Conservation (phyloP, 371 early-diverging fungal genomes). For the Mucor velutinosus region DNA sequence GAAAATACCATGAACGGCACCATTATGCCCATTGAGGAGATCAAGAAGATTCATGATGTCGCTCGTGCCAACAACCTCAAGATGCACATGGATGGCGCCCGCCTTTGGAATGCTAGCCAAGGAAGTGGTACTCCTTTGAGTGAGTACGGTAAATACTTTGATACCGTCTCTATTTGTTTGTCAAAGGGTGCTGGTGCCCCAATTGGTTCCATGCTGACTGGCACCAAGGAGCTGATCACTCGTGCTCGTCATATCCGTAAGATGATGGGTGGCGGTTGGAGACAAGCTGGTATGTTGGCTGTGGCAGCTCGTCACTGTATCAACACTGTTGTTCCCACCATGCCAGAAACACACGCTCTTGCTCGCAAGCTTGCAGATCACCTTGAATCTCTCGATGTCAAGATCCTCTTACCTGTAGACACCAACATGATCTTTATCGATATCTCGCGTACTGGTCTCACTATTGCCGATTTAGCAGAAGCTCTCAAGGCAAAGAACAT, state of each 20-base stretch:
- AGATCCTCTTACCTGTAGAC: conserved; percentile 64
- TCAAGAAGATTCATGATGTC: conserved; percentile 62
- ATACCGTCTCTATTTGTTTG: conserved; percentile 85
- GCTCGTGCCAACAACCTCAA: conserved; percentile 55
- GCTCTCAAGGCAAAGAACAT: conserved; percentile 54
- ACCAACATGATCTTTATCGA: conserved; percentile 91
- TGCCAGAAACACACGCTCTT: conserved; percentile 69
- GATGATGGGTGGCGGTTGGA: conserved; percentile 93
- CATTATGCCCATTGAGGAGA: conserved; percentile 78
- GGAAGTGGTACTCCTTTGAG: conserved; percentile 67
- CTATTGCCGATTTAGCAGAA: conserved; percentile 50
- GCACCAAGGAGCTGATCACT: conserved; percentile 58
- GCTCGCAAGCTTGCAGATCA: conserved; percentile 63
- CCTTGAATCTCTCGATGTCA: conserved; percentile 62
- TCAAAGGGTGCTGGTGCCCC: conserved; percentile 92
- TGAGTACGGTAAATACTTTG: conserved; percentile 74
- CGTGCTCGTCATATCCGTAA: conserved; percentile 86
- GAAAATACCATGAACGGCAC: conserved; percentile 90
- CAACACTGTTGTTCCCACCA: conserved; percentile 60
- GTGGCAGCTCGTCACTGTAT: conserved; percentile 75
- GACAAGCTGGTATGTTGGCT: conserved; percentile 84
- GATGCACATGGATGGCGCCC: conserved; percentile 89
- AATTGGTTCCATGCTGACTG: conserved; percentile 85
- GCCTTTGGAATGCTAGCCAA: conserved; percentile 89
- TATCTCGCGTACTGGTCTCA: conserved; percentile 44